Conservation (phyloP, 2,329 filamentous ascomycete species). For the Truncatella angustata region DNA sequence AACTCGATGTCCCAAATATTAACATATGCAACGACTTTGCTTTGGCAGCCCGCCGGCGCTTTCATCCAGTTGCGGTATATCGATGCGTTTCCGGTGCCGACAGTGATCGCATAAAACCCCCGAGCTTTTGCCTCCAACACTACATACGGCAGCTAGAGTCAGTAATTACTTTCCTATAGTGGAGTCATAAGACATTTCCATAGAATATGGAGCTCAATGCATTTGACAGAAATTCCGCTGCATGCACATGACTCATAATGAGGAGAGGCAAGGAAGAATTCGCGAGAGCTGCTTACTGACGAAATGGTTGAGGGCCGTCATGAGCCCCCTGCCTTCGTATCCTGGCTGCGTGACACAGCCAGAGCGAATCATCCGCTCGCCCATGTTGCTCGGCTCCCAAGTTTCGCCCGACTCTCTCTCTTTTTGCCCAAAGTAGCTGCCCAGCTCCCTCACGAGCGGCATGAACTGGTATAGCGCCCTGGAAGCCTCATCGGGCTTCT, state of each 20-base stretch:
- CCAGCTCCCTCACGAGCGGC: slow-evolving; percentile 10
- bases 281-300: too few species aligned
- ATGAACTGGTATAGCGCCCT: slow-evolving; percentile 12
- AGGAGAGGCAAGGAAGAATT: too few species aligned
- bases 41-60: slow-evolving; percentile 7
- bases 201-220: too few species aligned
- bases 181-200: too few species aligned
- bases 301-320: slow-evolving; percentile 19
- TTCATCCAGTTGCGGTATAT: slow-evolving; percentile 11
- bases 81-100: slow-evolving; percentile 1
- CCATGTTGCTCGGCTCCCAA: slow-evolving; percentile 15
- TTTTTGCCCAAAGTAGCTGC: slow-evolving; percentile 11
- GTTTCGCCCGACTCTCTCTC: slow-evolving; percentile 16
- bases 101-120: slow-evolving; percentile 18
- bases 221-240: too few species aligned
- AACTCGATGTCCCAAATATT: slow-evolving; percentile 8
- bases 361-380: slow-evolving; percentile 18
- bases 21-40: neutral
- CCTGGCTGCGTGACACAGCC: slow-evolving; percentile 18
- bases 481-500: slow-evolving; percentile 12
- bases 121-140: slow-evolving; percentile 20
- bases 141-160: too few species aligned
- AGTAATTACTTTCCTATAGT: too few species aligned
- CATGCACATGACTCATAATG: too few species aligned
- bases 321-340: slow-evolving; percentile 19